These are phyloP conservation scores for Phytophthora pistaciae DNA, from an alignment of 352 stramenopile species.

Conservation along the genomic window DNA sequence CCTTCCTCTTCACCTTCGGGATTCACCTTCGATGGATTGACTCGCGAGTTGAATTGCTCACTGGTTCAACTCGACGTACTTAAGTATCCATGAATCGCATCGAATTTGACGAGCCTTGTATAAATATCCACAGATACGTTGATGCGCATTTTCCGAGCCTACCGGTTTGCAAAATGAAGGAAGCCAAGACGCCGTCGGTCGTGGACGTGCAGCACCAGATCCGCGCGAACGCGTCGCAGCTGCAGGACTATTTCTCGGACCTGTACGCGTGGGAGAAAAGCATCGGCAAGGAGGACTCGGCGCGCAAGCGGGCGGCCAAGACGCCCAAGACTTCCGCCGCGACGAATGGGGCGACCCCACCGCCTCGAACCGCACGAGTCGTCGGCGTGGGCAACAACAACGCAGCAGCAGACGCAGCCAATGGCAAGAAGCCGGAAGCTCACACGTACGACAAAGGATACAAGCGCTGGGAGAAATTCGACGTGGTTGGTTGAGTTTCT, in stretches of 20 bases:
- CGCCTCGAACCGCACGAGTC: slow-evolving; percentile 29
- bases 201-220: slow-evolving; percentile 87
- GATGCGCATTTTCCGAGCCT: neutral
- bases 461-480: slow-evolving; percentile 91
- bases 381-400: slow-evolving; percentile 5
- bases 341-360: slow-evolving; percentile 1
- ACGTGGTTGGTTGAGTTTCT: slow-evolving; percentile 61
- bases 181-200: slow-evolving; percentile 35
- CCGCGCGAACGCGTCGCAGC: slow-evolving; percentile 74
- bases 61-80: neutral
- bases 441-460: slow-evolving; percentile 94
- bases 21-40: too few species aligned
- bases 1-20: neutral
- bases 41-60: neutral
- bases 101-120: neutral
- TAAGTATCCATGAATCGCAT: neutral
- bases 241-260: slow-evolving; percentile 84
- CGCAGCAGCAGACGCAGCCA: neutral
- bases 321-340: slow-evolving; percentile 12
- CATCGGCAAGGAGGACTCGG: slow-evolving; percentile 64
- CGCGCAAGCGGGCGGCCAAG: slow-evolving; percentile 33
- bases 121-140: slow-evolving; percentile 15
- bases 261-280: slow-evolving; percentile 84
- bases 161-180: slow-evolving; percentile 22
- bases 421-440: slow-evolving; percentile 49